phyloP scores from a whole-genome alignment of 108 stramenopile species.

The Discostella stelligeroides region DNA sequence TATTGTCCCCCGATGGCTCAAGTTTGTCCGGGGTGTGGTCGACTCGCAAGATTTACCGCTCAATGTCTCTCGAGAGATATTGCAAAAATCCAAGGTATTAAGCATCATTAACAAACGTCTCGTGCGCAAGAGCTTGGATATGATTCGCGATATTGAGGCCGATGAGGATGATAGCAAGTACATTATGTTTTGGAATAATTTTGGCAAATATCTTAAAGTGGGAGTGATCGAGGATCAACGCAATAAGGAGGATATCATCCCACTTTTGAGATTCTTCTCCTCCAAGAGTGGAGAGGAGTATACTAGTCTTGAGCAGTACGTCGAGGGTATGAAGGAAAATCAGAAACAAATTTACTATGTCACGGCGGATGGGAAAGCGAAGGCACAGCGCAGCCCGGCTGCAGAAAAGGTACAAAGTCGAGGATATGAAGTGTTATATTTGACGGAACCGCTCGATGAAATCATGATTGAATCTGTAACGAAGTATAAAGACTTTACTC shows the following conservation, averaged over 20 bases:
- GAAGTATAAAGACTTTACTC: conserved; percentile 78
- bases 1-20: conserved; percentile 96
- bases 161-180: conserved; percentile 79
- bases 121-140: conserved; percentile 95
- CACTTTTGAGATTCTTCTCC: conserved; percentile 86
- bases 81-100: conserved; percentile 97
- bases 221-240: conserved; percentile 91
- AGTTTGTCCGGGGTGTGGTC: conserved; percentile 95
- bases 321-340: conserved; percentile 86
- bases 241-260: conserved; percentile 88
- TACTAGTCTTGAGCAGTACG: conserved; percentile 88
- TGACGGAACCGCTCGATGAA: conserved; percentile 97
- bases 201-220: conserved; percentile 98
- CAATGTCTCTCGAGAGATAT: conserved; percentile 96
- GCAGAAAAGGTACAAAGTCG: conserved; percentile 86
- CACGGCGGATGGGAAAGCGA: conserved; percentile 88
- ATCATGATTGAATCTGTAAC: conserved; percentile 91
- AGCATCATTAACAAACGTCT: conserved; percentile 97
- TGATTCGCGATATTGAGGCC: conserved; percentile 88
- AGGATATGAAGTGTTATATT: conserved; percentile 92
- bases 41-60: conserved; percentile 96
- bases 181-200: conserved; percentile 93
- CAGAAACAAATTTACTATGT: conserved; percentile 97
- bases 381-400: conserved; percentile 87
- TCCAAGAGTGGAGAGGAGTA: conserved; percentile 82